Conservation (phyloP, 106 monocot genomes). For the Platanthera zijinensis region DNA sequence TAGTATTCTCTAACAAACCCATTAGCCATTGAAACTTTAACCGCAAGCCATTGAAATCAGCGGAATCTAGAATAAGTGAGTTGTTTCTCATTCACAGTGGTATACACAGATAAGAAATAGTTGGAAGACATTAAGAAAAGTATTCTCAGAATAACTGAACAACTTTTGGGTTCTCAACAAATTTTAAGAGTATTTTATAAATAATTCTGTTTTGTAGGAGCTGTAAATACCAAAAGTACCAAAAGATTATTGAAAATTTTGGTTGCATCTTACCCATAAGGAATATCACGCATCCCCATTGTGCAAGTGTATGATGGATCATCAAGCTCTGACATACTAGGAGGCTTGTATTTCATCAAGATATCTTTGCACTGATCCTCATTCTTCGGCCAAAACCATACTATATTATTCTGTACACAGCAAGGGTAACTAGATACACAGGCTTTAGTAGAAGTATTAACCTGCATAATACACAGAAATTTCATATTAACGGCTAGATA, state of each 20-base stretch:
- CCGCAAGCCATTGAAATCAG: neutral
- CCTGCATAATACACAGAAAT: slow-evolving; percentile 24
- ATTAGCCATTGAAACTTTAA: neutral
- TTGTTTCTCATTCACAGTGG: neutral
- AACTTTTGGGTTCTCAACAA: neutral
- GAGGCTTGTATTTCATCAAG: slow-evolving; percentile 42
- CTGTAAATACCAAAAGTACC: neutral
- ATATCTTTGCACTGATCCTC: slow-evolving; percentile 57
- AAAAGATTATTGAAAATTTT: neutral
- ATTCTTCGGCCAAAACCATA: slow-evolving; percentile 87
- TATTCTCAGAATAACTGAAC: neutral
- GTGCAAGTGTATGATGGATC: slow-evolving; percentile 51
- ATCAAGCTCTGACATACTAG: slow-evolving; percentile 64
- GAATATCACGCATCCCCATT: slow-evolving; percentile 63
- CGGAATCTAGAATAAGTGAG: neutral
- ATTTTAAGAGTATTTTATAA: neutral
- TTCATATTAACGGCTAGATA: neutral
- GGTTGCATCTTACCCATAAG: slow-evolving; percentile 43
- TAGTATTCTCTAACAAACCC: too few species aligned
- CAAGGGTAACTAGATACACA: slow-evolving; percentile 70
- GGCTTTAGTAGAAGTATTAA: slow-evolving; percentile 65
- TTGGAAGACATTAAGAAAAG: neutral
- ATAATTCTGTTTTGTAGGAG: neutral
- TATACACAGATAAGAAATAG: neutral
- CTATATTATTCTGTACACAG: slow-evolving; percentile 65